phyloP scores from a whole-genome alignment of 163 green algal genomes.

The Coccomyxa subellipsoidea region DNA sequence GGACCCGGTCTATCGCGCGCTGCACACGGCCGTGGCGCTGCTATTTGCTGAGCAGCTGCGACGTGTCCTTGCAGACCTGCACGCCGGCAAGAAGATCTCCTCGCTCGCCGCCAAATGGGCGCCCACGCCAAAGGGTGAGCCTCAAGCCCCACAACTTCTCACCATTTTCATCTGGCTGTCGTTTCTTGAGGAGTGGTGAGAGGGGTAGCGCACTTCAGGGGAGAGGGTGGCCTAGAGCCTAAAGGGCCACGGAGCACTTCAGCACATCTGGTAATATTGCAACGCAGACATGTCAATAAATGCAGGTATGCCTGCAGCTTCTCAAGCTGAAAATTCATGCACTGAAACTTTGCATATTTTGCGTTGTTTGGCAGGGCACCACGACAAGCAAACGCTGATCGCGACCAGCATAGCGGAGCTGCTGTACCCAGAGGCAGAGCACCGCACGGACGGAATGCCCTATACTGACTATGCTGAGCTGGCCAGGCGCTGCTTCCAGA shows the following conservation, averaged over 20 bases:
- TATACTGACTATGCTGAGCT: slow-evolving; percentile 8
- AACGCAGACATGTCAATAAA: too few relatives aligned
- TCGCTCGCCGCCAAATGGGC: slow-evolving; percentile 38
- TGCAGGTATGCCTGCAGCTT: too few relatives aligned
- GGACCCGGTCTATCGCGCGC: slow-evolving; percentile 16
- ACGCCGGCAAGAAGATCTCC: slow-evolving; percentile 1
- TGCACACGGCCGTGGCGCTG: slow-evolving; percentile 25
- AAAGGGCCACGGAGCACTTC: too few relatives aligned
- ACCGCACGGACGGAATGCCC: background rate
- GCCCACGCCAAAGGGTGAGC: slow-evolving; percentile 19
- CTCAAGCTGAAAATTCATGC: too few relatives aligned
- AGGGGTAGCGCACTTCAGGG: too few relatives aligned
- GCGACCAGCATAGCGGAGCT: slow-evolving; percentile 21
- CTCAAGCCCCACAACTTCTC: too few relatives aligned
- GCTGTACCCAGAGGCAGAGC: slow-evolving; percentile 20
- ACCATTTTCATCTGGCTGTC: too few relatives aligned
- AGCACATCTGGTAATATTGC: too few relatives aligned
- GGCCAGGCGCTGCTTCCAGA: slow-evolving; percentile 14
- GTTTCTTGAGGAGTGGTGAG: too few relatives aligned
- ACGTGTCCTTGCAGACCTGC: slow-evolving; percentile 16
- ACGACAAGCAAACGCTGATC: slow-evolving; percentile 28
- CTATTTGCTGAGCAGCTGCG: slow-evolving; percentile 27
- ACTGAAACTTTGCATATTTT: too few relatives aligned
- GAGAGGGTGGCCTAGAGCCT: too few relatives aligned
- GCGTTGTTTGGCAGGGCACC: background rate